Percentiles rank a stretch among this genome's conserved stretches.
Evolutionary conservation across 495 filamentous ascomycete species (phyloP).

Genomic region (Pyrenula massariospora): DNA sequence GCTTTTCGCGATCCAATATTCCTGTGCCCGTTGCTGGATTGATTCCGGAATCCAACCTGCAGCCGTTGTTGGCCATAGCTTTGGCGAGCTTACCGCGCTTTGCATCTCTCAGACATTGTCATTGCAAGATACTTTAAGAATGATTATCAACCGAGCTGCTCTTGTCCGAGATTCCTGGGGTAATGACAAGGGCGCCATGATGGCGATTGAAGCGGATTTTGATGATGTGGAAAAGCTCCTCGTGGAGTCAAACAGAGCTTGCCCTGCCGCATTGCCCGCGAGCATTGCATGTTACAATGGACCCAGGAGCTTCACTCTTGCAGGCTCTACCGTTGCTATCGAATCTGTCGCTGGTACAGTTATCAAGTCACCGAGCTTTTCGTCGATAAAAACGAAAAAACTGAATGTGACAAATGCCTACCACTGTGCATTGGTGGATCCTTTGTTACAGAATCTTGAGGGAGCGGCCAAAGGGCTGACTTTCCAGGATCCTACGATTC

Average conservation of each 20-base stretch:
- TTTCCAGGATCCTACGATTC: conserved; percentile 20
- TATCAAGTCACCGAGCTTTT: not conserved
- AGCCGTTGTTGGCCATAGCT: conserved; percentile 32
- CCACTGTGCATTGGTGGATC: conserved; percentile 34
- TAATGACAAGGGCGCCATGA: conserved; percentile 27
- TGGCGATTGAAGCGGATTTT: conserved; percentile 17
- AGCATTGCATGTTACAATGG: conserved; percentile 41
- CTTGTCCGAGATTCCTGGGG: conserved; percentile 28
- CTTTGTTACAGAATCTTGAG: conserved; percentile 18
- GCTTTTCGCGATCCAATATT: conserved; percentile 27
- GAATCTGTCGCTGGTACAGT: conserved; percentile 2
- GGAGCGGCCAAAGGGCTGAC: conserved; percentile 11
- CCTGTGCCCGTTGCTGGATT: conserved; percentile 24
- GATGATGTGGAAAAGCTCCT: conserved; percentile 8
- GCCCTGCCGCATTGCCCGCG: conserved; percentile 11
- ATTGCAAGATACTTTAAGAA: conserved; percentile 16
- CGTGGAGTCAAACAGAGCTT: conserved; percentile 8
- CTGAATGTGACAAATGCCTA: conserved; percentile 40
- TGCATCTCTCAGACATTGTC: conserved; percentile 16
- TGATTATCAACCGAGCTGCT: conserved; percentile 23
- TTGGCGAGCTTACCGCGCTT: conserved; percentile 23
- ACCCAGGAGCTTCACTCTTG: conserved; percentile 30
- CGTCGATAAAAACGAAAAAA: conserved; percentile 1
- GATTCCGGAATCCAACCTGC: conserved; percentile 17
- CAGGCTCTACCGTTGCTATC: conserved; percentile 25